phyloP scores from a whole-genome alignment of 805 yeast genomes.

The Komagataella populi region DNA sequence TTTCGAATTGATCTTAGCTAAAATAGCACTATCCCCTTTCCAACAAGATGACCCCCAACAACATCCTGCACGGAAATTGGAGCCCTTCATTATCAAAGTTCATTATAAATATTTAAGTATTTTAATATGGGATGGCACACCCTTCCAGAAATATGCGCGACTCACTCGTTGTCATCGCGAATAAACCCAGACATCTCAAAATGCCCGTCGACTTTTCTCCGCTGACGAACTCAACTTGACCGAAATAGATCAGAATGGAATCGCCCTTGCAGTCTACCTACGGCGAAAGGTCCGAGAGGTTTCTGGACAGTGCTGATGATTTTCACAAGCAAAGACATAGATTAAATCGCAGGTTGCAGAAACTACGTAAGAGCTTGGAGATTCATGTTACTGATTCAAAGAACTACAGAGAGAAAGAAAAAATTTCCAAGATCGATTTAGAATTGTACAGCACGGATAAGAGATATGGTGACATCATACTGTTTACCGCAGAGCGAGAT shows the following conservation, averaged over 20 bases:
- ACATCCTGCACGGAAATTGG: too few relatives aligned
- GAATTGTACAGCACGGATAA: conserved; percentile 38
- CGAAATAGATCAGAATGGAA: conserved; percentile 18
- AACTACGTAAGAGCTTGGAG: conserved; percentile 49
- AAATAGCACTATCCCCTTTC: too few relatives aligned
- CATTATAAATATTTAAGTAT: not conserved
- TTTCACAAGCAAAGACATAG: conserved; percentile 54
- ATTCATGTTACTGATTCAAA: conserved; percentile 58
- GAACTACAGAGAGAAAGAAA: conserved; percentile 36
- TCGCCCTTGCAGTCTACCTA: conserved; percentile 31
- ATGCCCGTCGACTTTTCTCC: not conserved
- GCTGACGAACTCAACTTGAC: not conserved
- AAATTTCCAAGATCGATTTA: conserved; percentile 28
- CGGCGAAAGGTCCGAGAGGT: conserved; percentile 48
- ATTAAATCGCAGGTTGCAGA: conserved; percentile 43
- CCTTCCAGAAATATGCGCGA: not conserved
- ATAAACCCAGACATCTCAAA: not conserved
- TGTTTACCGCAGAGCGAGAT: conserved; percentile 69
- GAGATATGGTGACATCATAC: conserved; percentile 41
- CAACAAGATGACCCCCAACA: too few relatives aligned
- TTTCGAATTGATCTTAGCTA: too few relatives aligned
- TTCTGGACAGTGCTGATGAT: conserved; percentile 56
- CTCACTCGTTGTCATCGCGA: too few relatives aligned
- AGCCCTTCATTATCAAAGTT: not conserved
- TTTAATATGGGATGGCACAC: not conserved